Evolutionary conservation across 176 grass and related monocot species (phyloP).

Genomic region (Thinopyrum elongatum): DNA sequence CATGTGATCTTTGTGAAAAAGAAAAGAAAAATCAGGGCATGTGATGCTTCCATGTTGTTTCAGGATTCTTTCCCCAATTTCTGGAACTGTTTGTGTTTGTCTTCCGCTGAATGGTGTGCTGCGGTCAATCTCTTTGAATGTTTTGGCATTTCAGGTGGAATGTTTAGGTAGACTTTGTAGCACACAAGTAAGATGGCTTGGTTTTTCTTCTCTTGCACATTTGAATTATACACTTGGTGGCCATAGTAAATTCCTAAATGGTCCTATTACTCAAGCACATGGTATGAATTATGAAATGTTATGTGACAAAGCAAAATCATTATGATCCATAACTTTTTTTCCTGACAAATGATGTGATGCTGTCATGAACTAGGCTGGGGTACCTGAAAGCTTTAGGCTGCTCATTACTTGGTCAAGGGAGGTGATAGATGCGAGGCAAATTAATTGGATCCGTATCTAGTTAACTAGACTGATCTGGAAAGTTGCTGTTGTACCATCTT

Average conservation of each 20-base stretch:
- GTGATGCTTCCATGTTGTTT: not conserved
- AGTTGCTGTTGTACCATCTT: not conserved
- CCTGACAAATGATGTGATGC: not conserved
- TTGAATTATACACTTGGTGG: not conserved
- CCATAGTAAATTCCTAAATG: not conserved
- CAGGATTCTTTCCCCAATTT: not conserved
- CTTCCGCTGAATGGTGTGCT: not conserved
- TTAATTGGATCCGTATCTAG: conserved; percentile 24
- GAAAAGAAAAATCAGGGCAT: not conserved
- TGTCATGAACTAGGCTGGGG: not conserved
- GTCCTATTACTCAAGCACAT: not conserved
- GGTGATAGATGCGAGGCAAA: not conserved
- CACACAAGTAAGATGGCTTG: not conserved
- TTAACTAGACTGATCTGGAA: conserved; percentile 27
- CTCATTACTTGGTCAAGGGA: conserved; percentile 19
- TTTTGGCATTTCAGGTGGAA: not conserved
- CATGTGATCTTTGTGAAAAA: not conserved
- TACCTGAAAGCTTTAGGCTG: not conserved
- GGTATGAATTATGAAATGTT: conserved; percentile 8
- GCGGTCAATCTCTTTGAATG: not conserved
- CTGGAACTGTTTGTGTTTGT: not conserved
- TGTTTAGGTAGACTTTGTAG: not conserved
- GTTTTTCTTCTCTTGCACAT: conserved; percentile 3
- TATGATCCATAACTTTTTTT: not conserved
- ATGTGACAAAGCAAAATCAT: not conserved